Evolutionary conservation across 2,329 filamentous ascomycete species (phyloP).

Genomic region (Colletotrichum aenigma): DNA sequence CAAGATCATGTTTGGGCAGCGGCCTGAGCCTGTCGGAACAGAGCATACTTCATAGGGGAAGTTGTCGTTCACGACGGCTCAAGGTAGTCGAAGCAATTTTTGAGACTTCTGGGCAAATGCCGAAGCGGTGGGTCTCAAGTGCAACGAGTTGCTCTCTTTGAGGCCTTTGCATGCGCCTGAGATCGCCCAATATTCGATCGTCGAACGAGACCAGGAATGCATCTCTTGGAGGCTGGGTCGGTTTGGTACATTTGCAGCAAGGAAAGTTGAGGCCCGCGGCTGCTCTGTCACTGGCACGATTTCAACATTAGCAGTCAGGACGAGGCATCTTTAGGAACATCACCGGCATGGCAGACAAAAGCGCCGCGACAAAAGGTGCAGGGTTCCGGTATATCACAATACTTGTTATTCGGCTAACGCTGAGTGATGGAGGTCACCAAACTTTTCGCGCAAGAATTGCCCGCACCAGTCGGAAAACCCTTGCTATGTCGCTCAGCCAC

Average conservation of each 20-base stretch:
- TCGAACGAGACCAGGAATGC: neutral
- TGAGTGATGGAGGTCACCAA: neutral
- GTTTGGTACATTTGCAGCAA: accelerated
- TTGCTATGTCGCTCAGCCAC: neutral
- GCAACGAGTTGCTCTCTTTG: neutral
- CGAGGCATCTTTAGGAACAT: neutral
- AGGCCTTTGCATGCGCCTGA: neutral
- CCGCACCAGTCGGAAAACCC: neutral
- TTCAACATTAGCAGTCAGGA: neutral
- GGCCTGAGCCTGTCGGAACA: constrained; percentile 82
- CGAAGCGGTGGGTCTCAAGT: neutral
- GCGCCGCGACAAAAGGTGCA: neutral
- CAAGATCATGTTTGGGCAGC: constrained; percentile 82
- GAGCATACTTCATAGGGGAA: constrained; percentile 27
- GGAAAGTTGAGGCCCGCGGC: neutral
- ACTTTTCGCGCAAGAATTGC: neutral
- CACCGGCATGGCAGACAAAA: neutral
- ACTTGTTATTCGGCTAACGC: neutral
- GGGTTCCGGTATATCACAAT: neutral
- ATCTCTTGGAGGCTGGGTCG: neutral
- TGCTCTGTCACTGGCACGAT: neutral
- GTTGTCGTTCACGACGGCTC: neutral
- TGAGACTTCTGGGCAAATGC: neutral
- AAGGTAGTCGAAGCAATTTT: neutral
- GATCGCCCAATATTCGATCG: neutral